phyloP scores from a whole-genome alignment of 148 eudicot species.

The Euryodendron excelsum region DNA sequence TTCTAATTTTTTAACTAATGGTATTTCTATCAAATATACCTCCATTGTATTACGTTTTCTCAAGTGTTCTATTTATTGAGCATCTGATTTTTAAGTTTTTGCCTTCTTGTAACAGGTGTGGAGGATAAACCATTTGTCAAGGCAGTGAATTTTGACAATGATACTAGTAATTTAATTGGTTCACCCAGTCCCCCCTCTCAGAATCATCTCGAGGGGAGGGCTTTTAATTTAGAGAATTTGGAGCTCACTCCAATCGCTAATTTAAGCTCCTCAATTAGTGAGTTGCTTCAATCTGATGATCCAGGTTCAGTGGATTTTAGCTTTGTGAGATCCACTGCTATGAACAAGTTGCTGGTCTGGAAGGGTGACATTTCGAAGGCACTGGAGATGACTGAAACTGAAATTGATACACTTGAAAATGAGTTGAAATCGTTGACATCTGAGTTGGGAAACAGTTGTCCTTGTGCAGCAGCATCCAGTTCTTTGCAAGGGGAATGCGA shows the following conservation, averaged over 20 bases:
- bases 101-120: constrained; percentile 42
- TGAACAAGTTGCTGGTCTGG: constrained; percentile 58
- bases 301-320: constrained; percentile 45
- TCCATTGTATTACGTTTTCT: neutral
- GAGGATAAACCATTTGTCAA: constrained; percentile 52
- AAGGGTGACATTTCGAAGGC: constrained; percentile 63
- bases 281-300: constrained; percentile 49
- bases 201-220: constrained; percentile 36
- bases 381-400: constrained; percentile 71
- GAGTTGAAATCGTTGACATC: constrained; percentile 55
- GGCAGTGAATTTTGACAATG: constrained; percentile 35
- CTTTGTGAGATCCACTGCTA: constrained; percentile 45
- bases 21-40: neutral
- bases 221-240: constrained; percentile 49
- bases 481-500: constrained; percentile 29
- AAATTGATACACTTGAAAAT: constrained; percentile 79
- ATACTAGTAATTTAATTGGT: constrained; percentile 40
- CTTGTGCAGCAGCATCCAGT: constrained; percentile 39
- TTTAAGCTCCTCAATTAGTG: constrained; percentile 55
- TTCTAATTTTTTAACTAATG: neutral
- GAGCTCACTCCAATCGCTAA: constrained; percentile 40
- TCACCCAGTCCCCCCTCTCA: constrained; percentile 44
- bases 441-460: constrained; percentile 24
- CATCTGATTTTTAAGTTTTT: neutral
- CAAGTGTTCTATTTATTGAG: neutral